Evolutionary conservation across 768 basidiomycete species (phyloP).

Genomic region (Leccinellum albellum): DNA sequence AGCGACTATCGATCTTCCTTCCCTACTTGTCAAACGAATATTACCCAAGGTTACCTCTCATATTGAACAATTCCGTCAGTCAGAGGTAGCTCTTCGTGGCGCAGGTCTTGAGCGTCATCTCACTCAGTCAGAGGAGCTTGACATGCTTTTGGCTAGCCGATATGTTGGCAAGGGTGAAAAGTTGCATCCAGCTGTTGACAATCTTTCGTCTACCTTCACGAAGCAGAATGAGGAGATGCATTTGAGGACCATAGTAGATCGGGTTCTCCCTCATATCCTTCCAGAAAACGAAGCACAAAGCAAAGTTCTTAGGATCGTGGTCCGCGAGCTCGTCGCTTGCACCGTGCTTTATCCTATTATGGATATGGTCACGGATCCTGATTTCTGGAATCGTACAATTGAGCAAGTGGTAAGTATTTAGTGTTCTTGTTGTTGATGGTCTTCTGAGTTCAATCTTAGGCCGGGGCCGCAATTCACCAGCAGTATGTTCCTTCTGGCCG

Average conservation of each 20-base stretch:
- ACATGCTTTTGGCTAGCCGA: slow-evolving; percentile 77
- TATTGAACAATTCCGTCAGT: slow-evolving; percentile 85
- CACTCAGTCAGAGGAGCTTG: slow-evolving; percentile 87
- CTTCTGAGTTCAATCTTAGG: slow-evolving; percentile 33
- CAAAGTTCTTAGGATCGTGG: slow-evolving; percentile 64
- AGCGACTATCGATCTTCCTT: slow-evolving; percentile 62
- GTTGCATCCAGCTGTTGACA: slow-evolving; percentile 83
- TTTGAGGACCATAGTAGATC: slow-evolving; percentile 66
- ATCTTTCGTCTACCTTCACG: slow-evolving; percentile 84
- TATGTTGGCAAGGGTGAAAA: slow-evolving; percentile 65
- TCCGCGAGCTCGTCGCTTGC: slow-evolving; percentile 80
- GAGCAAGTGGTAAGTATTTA: slow-evolving; percentile 78
- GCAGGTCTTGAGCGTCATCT: slow-evolving; percentile 76
- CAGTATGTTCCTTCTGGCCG: slow-evolving; percentile 40
- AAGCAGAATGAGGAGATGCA: slow-evolving; percentile 89
- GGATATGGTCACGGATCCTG: slow-evolving; percentile 92
- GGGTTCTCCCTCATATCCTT: slow-evolving; percentile 65
- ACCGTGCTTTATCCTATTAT: slow-evolving; percentile 81
- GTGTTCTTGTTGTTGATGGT: not conserved
- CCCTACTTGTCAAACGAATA: slow-evolving; percentile 76
- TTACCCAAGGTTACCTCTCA: slow-evolving; percentile 88
- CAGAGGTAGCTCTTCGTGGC: slow-evolving; percentile 81
- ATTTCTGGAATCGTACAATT: slow-evolving; percentile 93
- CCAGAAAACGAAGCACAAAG: slow-evolving; percentile 75
- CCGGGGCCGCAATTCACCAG: slow-evolving; percentile 67